phyloP scores from a whole-genome alignment of 768 basidiomycete species.

The Tephrocybe rancida region DNA sequence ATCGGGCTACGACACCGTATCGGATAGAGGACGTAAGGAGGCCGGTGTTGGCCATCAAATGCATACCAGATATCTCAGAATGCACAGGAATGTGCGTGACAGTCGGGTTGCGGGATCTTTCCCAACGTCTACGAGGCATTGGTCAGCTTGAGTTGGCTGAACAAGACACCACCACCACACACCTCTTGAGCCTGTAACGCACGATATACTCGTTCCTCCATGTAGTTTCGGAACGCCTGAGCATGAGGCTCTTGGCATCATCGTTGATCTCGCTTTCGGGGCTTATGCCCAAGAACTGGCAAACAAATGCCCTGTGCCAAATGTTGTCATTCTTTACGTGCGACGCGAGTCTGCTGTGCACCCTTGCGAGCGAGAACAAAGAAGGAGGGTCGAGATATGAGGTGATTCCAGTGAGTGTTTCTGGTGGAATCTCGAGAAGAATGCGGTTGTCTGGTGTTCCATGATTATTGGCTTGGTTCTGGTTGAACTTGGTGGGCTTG shows the following conservation, averaged over 20 bases:
- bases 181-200: conserved; percentile 60
- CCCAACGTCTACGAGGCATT: conserved; percentile 61
- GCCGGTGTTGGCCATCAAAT: conserved; percentile 56
- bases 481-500: conserved; percentile 30
- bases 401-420: conserved; percentile 78
- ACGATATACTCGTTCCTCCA: conserved; percentile 76
- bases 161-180: conserved; percentile 14
- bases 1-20: conserved; percentile 75
- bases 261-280: conserved; percentile 62
- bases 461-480: conserved; percentile 45
- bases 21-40: conserved; percentile 65
- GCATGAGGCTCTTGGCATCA: conserved; percentile 45
- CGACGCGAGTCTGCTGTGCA: conserved; percentile 52
- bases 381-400: conserved; percentile 68
- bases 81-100: conserved; percentile 67
- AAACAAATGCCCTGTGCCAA: conserved; percentile 76
- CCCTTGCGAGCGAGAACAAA: conserved; percentile 57
- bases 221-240: conserved; percentile 56
- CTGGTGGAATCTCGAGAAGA: conserved; percentile 60
- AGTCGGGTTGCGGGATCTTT: conserved; percentile 58
- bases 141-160: conserved; percentile 1
- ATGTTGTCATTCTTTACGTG: conserved; percentile 81
- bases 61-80: conserved; percentile 56
- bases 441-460: conserved; percentile 39
- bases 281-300: conserved; percentile 63